Evolutionary conservation across 305 asterid genomes (phyloP), one percentile per base, ranked within the genome.

Genomic region (Salvia sclarea): DNA sequence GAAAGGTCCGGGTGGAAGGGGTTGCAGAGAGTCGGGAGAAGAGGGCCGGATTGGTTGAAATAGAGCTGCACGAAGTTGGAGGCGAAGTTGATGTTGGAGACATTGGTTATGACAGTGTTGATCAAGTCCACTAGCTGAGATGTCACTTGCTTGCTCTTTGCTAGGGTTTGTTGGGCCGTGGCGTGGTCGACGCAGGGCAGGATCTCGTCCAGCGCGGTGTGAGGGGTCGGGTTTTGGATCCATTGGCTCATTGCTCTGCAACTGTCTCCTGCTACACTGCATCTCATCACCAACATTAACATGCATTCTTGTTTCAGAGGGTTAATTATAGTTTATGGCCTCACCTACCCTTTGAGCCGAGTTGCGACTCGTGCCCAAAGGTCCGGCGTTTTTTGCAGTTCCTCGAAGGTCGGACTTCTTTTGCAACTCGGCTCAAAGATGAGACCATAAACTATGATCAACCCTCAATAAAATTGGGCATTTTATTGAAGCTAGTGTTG

Each of bases 21-120:
- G 61, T 84, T 90, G 88, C 98, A 92, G 50, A 92, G 97, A 48
- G 47, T 75, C 0, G 97, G 97, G 55, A 92, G 69, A 50, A 81
- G 88, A 0, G 97, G 98, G 28, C 98, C 98, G 4, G 97, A 92
- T 57, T 92, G 98, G 60, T 92, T 92, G 88, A 71, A 88, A 81
- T 88, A 88, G n/a, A 87, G 52, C 0, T 86, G 86, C 13, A 55
- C 84, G 22, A 88, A 81, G 81, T 73, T 77, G 6, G 98, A 93
- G 33, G 95, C 79, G 25, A 90, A 89, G 79, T 92, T 90, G 78
- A 82, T 84, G 81, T 92, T 92, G 4, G 98, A 88, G 74, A 88
- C 87, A 56, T 90, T 92, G 57, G 83, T 82, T 68, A 92, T 86
- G 37, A 92, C 92, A 8, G 83, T 78, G 73, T 92, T 92, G 55